Conservation (phyloP, 2,329 filamentous ascomycete genomes). For the Colletotrichum chrysophilum region DNA sequence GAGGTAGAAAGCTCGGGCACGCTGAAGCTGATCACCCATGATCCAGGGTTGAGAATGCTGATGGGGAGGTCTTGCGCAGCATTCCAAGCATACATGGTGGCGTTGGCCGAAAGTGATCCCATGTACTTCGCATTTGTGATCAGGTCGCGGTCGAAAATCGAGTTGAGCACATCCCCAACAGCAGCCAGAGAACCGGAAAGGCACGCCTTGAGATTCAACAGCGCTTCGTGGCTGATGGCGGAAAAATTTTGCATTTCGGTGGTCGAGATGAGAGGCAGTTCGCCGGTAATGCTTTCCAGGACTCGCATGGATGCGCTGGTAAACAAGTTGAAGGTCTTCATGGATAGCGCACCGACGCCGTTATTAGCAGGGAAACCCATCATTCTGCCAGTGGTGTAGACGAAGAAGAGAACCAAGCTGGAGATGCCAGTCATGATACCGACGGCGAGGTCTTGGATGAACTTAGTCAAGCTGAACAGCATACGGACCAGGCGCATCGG, state of each 20-base stretch:
- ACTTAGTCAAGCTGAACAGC: slow-evolving; percentile 75
- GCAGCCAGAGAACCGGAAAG: slow-evolving; percentile 46
- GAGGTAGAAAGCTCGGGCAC: slow-evolving; percentile 40
- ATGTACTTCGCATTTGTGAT: slow-evolving; percentile 30
- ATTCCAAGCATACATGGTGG: slow-evolving; percentile 24
- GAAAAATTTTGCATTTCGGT: slow-evolving; percentile 79
- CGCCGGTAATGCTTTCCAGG: slow-evolving; percentile 52
- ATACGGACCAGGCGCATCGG: slow-evolving; percentile 78
- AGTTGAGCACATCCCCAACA: slow-evolving; percentile 42
- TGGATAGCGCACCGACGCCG: slow-evolving; percentile 13
- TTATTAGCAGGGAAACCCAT: slow-evolving; percentile 16
- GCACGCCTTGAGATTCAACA: slow-evolving; percentile 64
- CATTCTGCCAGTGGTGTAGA: slow-evolving; percentile 20
- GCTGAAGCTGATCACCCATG: slow-evolving; percentile 65
- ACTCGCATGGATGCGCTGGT: slow-evolving; percentile 51
- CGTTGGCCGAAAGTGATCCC: slow-evolving; percentile 25
- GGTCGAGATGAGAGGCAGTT: slow-evolving; percentile 54
- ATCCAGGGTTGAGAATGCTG: slow-evolving; percentile 49
- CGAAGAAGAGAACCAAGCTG: slow-evolving; percentile 8
- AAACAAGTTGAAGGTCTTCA: slow-evolving; percentile 46
- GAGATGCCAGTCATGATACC: slow-evolving; percentile 53
- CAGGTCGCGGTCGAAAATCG: slow-evolving; percentile 52
- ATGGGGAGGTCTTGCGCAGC: slow-evolving; percentile 36
- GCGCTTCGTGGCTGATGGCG: slow-evolving; percentile 74
- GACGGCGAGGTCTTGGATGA: slow-evolving; percentile 78